Conservation (phyloP, 495 filamentous ascomycete genomes). For the Aspergillus sclerotioniger region DNA sequence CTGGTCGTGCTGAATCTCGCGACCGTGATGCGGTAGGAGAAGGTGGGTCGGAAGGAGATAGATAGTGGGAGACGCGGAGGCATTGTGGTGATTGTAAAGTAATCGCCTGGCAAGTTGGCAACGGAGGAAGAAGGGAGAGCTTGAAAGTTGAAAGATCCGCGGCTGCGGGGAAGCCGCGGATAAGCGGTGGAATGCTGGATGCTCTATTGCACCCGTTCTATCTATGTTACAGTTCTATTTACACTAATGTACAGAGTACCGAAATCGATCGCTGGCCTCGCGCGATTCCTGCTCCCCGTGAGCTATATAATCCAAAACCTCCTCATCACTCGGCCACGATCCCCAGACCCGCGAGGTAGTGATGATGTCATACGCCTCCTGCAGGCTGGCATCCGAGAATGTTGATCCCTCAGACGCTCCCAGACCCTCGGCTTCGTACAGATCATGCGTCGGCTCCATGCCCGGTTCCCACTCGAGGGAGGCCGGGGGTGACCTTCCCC, state of each 20-base stretch:
- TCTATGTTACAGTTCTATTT: constrained; percentile 20
- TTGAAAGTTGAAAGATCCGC: constrained; percentile 7
- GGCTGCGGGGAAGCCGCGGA: constrained; percentile 24
- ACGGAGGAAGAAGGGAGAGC: not conserved
- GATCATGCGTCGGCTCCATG: not conserved
- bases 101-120: constrained; percentile 1
- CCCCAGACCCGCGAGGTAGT: constrained; percentile 46
- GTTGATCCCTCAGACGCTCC: constrained; percentile 20
- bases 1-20: constrained; percentile 37
- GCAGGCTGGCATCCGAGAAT: constrained; percentile 28
- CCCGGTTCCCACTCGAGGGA: not conserved
- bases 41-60: constrained; percentile 19
- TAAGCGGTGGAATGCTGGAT: constrained; percentile 17
- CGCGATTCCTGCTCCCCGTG: constrained; percentile 14
- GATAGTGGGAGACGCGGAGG: constrained; percentile 34
- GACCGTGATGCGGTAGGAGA: constrained; percentile 29
- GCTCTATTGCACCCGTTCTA: constrained; percentile 3
- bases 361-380: constrained; percentile 44
- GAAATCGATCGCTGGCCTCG: constrained; percentile 4
- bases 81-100: constrained; percentile 23
- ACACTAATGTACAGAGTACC: constrained; percentile 26
- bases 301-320: constrained; percentile 46
- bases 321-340: constrained; percentile 53
- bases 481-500: constrained; percentile 15
- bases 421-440: not conserved